phyloP scores from a whole-genome alignment of 352 stramenopile genomes.

The Globisporangium splendens region DNA sequence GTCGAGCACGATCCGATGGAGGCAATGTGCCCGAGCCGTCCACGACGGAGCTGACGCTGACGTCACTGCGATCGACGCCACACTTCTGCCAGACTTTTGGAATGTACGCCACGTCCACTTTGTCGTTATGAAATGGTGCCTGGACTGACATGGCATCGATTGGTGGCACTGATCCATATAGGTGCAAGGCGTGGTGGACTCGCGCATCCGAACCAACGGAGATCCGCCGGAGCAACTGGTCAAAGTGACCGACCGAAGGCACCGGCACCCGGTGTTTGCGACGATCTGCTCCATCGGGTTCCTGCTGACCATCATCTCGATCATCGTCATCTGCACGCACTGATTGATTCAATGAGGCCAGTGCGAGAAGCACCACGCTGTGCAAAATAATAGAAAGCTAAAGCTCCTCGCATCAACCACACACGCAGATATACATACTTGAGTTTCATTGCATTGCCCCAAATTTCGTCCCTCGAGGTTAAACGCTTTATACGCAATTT shows the following conservation, averaged over 20 bases:
- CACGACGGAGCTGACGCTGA: not conserved
- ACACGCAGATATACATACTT: too few species aligned
- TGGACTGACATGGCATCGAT: not conserved
- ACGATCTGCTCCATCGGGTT: slow-evolving; percentile 70
- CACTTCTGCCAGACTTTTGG: slow-evolving; percentile 55
- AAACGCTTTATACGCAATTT: not conserved
- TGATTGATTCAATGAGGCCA: not conserved
- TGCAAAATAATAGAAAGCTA: not conserved
- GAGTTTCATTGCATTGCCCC: slow-evolving; percentile 1
- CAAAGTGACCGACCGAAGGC: slow-evolving; percentile 66
- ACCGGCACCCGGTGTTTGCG: slow-evolving; percentile 67
- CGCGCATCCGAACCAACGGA: slow-evolving; percentile 42
- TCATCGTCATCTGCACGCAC: slow-evolving; percentile 66
- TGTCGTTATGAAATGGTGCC: too few species aligned
- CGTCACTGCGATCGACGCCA: slow-evolving; percentile 28
- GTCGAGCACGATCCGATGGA: not conserved
- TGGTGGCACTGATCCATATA: slow-evolving; percentile 1
- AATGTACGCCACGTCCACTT: slow-evolving; percentile 19
- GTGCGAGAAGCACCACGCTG: too few species aligned
- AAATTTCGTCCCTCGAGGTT: not conserved
- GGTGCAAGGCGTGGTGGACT: slow-evolving; percentile 10
- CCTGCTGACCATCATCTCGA: slow-evolving; percentile 50
- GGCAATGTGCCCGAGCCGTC: not conserved
- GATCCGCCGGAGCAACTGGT: slow-evolving; percentile 66
- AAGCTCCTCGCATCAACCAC: not conserved